A percentile compares a stretch with the other conserved stretches of the same genome.
Conservation (phyloP, 2,329 filamentous ascomycete genomes). For the Curvularia verruculosa region DNA sequence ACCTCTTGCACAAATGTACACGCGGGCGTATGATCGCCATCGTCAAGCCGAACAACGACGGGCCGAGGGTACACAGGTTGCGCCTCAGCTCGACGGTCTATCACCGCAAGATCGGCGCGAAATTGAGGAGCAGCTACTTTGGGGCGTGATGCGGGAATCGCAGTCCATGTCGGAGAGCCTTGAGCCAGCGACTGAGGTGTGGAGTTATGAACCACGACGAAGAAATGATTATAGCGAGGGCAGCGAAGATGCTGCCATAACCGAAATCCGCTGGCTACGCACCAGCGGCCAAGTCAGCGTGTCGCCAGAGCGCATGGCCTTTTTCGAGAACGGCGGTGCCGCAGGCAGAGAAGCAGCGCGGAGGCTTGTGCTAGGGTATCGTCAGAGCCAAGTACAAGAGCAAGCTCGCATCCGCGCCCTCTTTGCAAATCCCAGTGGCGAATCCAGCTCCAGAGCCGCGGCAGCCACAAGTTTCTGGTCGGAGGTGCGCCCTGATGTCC, state of each 20-base stretch:
- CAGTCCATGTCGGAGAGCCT: conserved; percentile 15
- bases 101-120: conserved; percentile 36
- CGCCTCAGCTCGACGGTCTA: conserved; percentile 29
- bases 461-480: not conserved
- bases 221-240: not conserved
- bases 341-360: conserved; percentile 4
- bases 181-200: conserved; percentile 28
- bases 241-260: not conserved
- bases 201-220: conserved; percentile 27
- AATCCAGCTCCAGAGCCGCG: not conserved
- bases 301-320: not conserved
- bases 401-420: conserved; percentile 5
- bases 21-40: conserved; percentile 52
- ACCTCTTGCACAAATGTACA: conserved; percentile 57
- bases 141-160: conserved; percentile 42
- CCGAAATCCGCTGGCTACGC: conserved; percentile 1
- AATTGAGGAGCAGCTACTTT: conserved; percentile 42
- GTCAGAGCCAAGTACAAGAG: not conserved
- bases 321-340: not conserved
- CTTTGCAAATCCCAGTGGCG: not conserved
- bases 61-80: conserved; percentile 27
- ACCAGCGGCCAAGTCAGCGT: not conserved
- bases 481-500: not conserved
- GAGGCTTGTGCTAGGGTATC: not conserved
- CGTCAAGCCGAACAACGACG: conserved; percentile 49